A percentile compares a stretch with the other conserved stretches of the same genome.
Evolutionary conservation across 2,329 filamentous ascomycete genomes (phyloP).

Genomic region (Trichophyton rubrum): DNA sequence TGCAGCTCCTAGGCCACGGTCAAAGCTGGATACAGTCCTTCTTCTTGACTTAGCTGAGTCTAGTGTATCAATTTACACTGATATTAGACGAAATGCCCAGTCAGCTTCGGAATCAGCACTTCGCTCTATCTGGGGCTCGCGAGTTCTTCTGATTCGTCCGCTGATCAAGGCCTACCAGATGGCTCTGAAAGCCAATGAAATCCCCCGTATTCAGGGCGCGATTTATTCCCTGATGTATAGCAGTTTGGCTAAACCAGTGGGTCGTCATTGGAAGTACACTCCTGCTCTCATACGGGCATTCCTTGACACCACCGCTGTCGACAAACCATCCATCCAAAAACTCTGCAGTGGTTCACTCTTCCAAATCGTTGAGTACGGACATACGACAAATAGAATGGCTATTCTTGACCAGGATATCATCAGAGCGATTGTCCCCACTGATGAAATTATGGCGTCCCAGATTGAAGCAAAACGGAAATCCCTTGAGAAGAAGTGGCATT

Average conservation of each 20-base stretch:
- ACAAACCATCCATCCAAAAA: slow-evolving; percentile 89
- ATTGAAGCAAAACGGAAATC: slow-evolving; percentile 58
- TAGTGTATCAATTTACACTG: slow-evolving; percentile 80
- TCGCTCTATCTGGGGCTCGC: slow-evolving; percentile 77
- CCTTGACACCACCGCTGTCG: slow-evolving; percentile 76
- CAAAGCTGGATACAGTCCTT: slow-evolving; percentile 74
- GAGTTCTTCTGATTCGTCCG: slow-evolving; percentile 79
- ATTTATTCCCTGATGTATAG: slow-evolving; percentile 86
- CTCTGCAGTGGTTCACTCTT: slow-evolving; percentile 71
- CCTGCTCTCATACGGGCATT: slow-evolving; percentile 82
- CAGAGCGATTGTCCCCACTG: slow-evolving; percentile 55
- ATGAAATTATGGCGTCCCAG: slow-evolving; percentile 44
- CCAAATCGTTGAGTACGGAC: slow-evolving; percentile 82
- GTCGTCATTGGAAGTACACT: slow-evolving; percentile 88
- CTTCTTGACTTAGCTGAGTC: slow-evolving; percentile 81
- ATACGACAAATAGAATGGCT: slow-evolving; percentile 73
- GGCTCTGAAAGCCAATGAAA: slow-evolving; percentile 67
- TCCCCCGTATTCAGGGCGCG: slow-evolving; percentile 85
- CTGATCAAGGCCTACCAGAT: slow-evolving; percentile 66
- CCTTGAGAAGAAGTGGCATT: slow-evolving; percentile 60
- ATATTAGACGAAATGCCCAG: slow-evolving; percentile 89
- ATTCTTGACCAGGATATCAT: slow-evolving; percentile 62
- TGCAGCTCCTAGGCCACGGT: slow-evolving; percentile 72
- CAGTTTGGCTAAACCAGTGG: slow-evolving; percentile 72
- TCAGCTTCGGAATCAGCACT: slow-evolving; percentile 84